Evolutionary conservation across 179 eudicot species (phyloP), one percentile per base, ranked within the genome.

Genomic region (Heliamphora ciliata): DNA sequence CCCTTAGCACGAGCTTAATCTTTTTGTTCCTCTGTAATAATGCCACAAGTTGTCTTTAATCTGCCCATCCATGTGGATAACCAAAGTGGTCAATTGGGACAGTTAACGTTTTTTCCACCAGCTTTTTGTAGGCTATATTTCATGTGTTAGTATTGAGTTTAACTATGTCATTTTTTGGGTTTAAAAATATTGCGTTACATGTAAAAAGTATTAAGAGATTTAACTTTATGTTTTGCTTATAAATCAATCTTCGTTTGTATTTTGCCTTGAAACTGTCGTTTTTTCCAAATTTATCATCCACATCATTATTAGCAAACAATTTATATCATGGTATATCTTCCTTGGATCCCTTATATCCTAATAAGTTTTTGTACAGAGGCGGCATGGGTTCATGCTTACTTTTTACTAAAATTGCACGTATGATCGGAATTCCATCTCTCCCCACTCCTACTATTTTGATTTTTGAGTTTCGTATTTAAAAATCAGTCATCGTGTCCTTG

Each of bases 231-330:
- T 18, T 51, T 73, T 18, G 0, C 9, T 5, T n/a, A 6, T 56
- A 10, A 13, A n/a, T 1, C 18, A 21, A 18, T 51, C 2, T 74
- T 73, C 51, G 52, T 73, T 52, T 18, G 11, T 51, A 52, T 51
- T 74, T 73, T 74, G 56, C n/a, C 77, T 18, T n/a, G 77, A 74
- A 8, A 74, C 77, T n/a, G 60, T 6, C 51, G 63, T 58, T 58
- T 58, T 58, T 31, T 31, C 40, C 40, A 31, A 31, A 31, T 31
- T 31, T 31, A 31, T 31, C 40, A 31, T 31, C 40, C 40, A 31
- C 40, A 31, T 31, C 40, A 40, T 67, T 40, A 47, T 67, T 67
- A 40, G 17, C 72, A 1, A 4, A 11, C 73, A 69, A 69, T 48
- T 69, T 40, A 69, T 44, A 7, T 48, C 51, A 3, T 44, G 46